Conservation (phyloP, 805 yeast genomes). For the Metschnikowia bowlesiae region DNA sequence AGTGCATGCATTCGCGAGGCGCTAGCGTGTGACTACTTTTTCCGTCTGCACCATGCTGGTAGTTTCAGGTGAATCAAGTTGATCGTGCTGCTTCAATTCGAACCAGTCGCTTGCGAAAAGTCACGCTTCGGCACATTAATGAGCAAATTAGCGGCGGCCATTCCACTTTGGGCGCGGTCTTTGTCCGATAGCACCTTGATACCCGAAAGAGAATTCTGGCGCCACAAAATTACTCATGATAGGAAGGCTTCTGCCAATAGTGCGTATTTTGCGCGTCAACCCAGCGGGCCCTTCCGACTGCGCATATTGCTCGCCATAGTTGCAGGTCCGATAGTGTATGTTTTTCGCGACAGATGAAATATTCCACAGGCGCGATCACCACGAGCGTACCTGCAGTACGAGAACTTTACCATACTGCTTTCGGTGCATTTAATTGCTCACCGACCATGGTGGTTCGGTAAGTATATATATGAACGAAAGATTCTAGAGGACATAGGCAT, state of each 20-base stretch:
- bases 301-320: background rate
- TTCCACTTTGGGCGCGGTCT: background rate
- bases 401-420: background rate
- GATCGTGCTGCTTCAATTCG: background rate
- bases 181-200: background rate
- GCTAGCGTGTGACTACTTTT: background rate
- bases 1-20: background rate
- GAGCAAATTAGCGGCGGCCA: background rate
- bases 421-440: conserved; percentile 1
- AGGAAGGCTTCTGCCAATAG: background rate
- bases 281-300: background rate
- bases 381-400: background rate
- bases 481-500: no score
- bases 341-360: background rate
- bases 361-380: background rate
- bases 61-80: no score
- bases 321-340: background rate
- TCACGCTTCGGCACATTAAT: background rate
- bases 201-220: background rate
- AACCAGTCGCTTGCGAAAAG: background rate
- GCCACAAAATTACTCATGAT: background rate
- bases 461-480: background rate
- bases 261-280: background rate
- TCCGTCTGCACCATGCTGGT: background rate
- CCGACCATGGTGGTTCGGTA: background rate